Conservation (phyloP, 495 filamentous ascomycete species). For the Aspergillus incahuasiensis region DNA sequence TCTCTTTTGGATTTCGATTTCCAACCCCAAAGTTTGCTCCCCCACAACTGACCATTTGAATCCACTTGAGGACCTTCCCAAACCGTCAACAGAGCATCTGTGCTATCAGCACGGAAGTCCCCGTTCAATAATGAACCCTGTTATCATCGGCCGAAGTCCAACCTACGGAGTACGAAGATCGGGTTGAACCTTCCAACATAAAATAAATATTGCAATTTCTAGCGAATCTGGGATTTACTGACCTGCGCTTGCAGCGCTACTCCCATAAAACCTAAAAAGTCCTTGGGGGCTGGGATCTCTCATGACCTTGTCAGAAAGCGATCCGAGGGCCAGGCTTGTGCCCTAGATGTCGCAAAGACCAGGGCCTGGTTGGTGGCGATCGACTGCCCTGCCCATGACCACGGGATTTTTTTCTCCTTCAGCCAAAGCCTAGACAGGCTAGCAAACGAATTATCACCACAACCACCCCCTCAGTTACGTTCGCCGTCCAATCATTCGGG, state of each 20-base stretch:
- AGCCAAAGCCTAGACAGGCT: neutral
- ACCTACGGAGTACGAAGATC: neutral
- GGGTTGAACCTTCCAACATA: neutral
- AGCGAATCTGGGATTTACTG: neutral
- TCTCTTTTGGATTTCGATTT: neutral
- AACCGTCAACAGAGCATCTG: neutral
- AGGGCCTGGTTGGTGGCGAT: constrained; percentile 5
- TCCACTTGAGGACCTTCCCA: neutral
- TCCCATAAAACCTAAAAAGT: neutral
- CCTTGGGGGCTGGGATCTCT: neutral
- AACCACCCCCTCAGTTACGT: neutral
- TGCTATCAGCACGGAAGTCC: neutral
- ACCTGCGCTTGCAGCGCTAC: constrained; percentile 16
- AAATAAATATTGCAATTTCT: neutral
- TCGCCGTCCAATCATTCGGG: neutral
- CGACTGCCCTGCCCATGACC: constrained; percentile 5
- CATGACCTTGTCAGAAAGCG: constrained; percentile 14
- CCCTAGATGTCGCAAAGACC: neutral
- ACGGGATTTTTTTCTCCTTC: constrained; percentile 7
- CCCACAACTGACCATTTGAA: neutral
- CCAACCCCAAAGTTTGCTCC: neutral
- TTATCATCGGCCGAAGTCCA: neutral
- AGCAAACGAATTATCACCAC: constrained; percentile 8
- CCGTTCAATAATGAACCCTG: neutral
- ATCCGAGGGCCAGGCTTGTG: constrained; percentile 11